Evolutionary conservation across 2,329 filamentous ascomycete species (phyloP), one percentile per base, ranked within the genome.

Genomic region (Ophiognomonia clavigignenti-juglandacearum): DNA sequence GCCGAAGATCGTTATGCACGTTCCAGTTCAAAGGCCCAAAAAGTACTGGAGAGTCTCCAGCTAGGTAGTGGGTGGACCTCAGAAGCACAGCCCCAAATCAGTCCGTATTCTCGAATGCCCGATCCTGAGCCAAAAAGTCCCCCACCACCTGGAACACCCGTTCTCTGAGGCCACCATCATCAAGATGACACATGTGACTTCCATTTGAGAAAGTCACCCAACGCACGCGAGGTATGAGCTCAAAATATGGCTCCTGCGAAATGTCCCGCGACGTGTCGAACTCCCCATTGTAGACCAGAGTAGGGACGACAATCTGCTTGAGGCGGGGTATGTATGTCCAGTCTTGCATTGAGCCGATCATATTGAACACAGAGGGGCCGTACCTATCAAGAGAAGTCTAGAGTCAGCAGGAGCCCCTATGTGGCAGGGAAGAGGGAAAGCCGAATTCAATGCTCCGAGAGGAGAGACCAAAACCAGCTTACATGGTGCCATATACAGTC

Each of bases 201-300:
- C 46, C 49, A 34, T 36, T 42, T 20, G 48, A 39, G 31, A 60
- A 56, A 9, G 49, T 52, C 27, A 58, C 49, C 54, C 56, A 57
- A 42, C 56, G 55, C 11, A 58, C 57, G 6, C 46, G 54, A 11
- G 54, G 53, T 3, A 58, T 57, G 16, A 56, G 47, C 41, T 58
- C 52, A 20, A 59, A 59, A 35, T 56, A 56, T 5, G 55, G 55
- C 4, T 48, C 52, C 39, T 60, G 38, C 41, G 41, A 43, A 14
- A 57, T 53, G 32, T 59, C 54, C 24, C 58, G 55, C 19, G 57
- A 60, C 4, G 55, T 60, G 44, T 60, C 57, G 47, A 55, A 55
- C 20, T 59, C 57, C 19, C 56, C 56, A 35, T 59, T 59, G 45
- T 56, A 59, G 39, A 59, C 53, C 13, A 60, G 47, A 11, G 56